Conservation (phyloP, 345 rosid species). For the Gossypium ekmanianum region DNA sequence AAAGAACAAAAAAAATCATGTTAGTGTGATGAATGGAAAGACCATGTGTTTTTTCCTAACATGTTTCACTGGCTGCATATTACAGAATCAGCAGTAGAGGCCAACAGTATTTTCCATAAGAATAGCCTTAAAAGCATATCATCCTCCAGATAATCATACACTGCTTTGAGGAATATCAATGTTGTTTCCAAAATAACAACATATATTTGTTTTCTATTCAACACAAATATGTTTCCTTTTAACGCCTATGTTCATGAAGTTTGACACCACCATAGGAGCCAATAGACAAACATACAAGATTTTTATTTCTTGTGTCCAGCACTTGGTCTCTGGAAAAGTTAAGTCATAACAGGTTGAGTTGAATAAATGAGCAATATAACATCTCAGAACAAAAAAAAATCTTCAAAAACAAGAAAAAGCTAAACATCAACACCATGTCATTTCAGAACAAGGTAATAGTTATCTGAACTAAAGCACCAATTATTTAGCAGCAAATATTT, state of each 20-base stretch:
- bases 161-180: not conserved
- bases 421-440: too few relatives aligned
- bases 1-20: not conserved
- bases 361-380: not conserved
- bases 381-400: not conserved
- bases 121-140: not conserved
- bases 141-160: not conserved
- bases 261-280: not conserved
- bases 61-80: not conserved
- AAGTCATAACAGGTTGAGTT: not conserved
- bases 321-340: not conserved
- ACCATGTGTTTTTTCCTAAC: not conserved
- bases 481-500: not conserved
- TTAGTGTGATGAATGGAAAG: not conserved
- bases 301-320: not conserved
- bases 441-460: not conserved
- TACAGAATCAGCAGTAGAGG: not conserved
- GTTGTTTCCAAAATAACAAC: not conserved
- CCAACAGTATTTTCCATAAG: not conserved
- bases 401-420: too few relatives aligned
- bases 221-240: not conserved
- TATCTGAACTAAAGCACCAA: not conserved
- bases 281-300: slow-evolving; percentile 1
- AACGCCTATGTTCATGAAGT: not conserved
- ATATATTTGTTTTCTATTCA: not conserved